Evolutionary conservation across 495 filamentous ascomycete genomes (phyloP).

Genomic region (Tirmania nivea): DNA sequence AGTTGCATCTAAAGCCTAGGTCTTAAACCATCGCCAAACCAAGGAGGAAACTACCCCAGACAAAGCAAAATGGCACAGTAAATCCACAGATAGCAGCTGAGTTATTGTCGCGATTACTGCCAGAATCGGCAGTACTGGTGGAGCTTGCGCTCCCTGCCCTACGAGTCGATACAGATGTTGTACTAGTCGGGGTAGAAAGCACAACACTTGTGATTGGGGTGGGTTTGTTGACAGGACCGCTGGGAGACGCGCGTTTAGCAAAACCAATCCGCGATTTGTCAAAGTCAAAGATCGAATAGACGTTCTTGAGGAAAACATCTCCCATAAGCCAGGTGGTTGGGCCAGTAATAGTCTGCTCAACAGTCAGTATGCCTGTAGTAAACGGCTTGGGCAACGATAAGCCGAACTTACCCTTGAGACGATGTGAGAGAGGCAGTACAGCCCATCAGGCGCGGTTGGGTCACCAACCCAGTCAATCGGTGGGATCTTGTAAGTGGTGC

Average conservation of each 20-base stretch:
- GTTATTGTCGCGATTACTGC: no score
- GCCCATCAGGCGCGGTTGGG: constrained; percentile 5
- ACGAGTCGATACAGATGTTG: no score
- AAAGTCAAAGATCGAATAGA: constrained; percentile 68
- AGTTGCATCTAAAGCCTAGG: no score
- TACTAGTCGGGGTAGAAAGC: no score
- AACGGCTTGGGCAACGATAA: neutral
- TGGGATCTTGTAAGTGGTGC: constrained; percentile 38
- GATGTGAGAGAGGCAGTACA: constrained; percentile 1
- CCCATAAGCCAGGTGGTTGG: constrained; percentile 49
- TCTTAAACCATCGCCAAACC: no score
- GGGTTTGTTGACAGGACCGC: no score
- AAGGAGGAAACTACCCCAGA: no score
- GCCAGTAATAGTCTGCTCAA: constrained; percentile 1
- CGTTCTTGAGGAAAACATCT: constrained; percentile 72
- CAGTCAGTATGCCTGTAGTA: constrained; percentile 1
- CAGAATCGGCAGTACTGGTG: no score
- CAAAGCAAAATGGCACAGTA: no score
- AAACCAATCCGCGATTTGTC: constrained; percentile 33
- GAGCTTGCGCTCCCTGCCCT: no score
- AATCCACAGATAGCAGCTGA: no score
- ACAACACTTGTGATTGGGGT: no score
- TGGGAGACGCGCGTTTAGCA: neutral
- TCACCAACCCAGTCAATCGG: constrained; percentile 47
- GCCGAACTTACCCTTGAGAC: neutral